Percentiles rank a stretch among this genome's conserved stretches.
Evolutionary conservation across 805 yeast species (phyloP).

Genomic region (Lipomyces spencermartinsiae): DNA sequence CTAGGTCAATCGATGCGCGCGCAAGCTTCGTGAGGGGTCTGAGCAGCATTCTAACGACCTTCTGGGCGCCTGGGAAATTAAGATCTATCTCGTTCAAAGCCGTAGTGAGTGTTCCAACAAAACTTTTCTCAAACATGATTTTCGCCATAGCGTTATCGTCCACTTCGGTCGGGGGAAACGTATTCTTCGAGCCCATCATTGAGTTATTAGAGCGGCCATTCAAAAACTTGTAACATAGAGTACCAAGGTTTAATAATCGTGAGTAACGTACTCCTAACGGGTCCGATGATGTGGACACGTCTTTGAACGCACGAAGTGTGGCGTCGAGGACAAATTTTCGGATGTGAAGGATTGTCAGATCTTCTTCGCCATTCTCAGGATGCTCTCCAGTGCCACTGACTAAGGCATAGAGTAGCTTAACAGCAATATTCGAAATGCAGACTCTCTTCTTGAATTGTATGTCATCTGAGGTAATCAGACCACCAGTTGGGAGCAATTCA

Average conservation of each 20-base stretch:
- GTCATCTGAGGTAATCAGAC: constrained; percentile 46
- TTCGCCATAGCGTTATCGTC: constrained; percentile 72
- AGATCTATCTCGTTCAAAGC: constrained; percentile 72
- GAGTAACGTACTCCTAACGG: constrained; percentile 57
- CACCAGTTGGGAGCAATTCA: constrained; percentile 67
- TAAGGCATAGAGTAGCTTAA: constrained; percentile 65
- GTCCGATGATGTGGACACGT: constrained; percentile 50
- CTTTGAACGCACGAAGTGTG: constrained; percentile 65
- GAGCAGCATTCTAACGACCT: constrained; percentile 59
- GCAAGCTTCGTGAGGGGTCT: constrained; percentile 57
- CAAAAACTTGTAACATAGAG: constrained; percentile 50
- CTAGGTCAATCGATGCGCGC: constrained; percentile 54
- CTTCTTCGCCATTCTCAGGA: constrained; percentile 50
- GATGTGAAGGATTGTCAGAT: constrained; percentile 73
- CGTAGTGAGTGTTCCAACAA: constrained; percentile 56
- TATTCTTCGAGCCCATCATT: constrained; percentile 11
- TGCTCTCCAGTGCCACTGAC: constrained; percentile 63
- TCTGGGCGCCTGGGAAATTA: constrained; percentile 70
- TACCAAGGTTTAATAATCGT: constrained; percentile 60
- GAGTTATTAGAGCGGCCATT: constrained; percentile 34
- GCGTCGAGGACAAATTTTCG: constrained; percentile 77
- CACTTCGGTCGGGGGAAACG: constrained; percentile 20
- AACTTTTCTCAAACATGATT: constrained; percentile 69
- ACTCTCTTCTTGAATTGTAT: constrained; percentile 50
- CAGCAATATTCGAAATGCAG: constrained; percentile 66